Evolutionary conservation across 371 early-diverging fungal genomes (phyloP), one percentile per base, ranked within the genome.

Genomic region (Mortierella sp.): DNA sequence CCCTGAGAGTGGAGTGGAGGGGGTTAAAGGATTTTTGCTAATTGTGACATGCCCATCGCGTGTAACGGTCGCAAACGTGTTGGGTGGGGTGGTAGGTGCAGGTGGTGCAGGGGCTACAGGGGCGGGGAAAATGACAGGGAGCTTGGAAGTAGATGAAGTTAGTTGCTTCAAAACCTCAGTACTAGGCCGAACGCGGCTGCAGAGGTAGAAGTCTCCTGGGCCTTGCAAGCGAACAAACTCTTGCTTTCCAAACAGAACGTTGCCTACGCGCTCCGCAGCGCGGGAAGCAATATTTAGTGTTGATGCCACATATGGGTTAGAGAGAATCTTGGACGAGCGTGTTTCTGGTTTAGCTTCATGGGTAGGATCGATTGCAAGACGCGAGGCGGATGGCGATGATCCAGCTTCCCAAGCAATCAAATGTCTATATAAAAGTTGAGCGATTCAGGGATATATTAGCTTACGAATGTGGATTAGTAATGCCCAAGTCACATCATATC

Each of bases 121-220:
- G n/a, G 81, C 75, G 15, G 81, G 81, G 75, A 71, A 80, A 34
- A 80, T 53, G 43, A 80, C 81, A 0, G 81, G 81, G 6, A 80
- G 68, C 51, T 80, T 80, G 19, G 68, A 49, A 26, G 71, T 45
- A 13, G 81, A 80, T 2, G 81, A 74, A 2, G 72, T 75, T 22
- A 80, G 40, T 66, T 80, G 81, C 70, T 80, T 80, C 40, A 80
- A n/a, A 37, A 71, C 66, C 28, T 80, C 81, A 0, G 81, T 80
- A 58, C 81, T 80, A 35, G 92, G 89, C 69, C 88, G 88, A 40
- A 91, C 84, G 60, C 92, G 81, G 54, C 90, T 90, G 61, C 91
- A 85, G 43, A 92, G 70, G 72, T 89, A 92, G 66, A 91, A 88
- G 63, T 92, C 91, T 26, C 92, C 92, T 29, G 92, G 92, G 31